A percentile compares a stretch with the other conserved stretches of the same genome.
These are phyloP conservation scores for Microsporum audouinii DNA, from an alignment of 2,329 filamentous ascomycete species.

Conservation along the genomic window DNA sequence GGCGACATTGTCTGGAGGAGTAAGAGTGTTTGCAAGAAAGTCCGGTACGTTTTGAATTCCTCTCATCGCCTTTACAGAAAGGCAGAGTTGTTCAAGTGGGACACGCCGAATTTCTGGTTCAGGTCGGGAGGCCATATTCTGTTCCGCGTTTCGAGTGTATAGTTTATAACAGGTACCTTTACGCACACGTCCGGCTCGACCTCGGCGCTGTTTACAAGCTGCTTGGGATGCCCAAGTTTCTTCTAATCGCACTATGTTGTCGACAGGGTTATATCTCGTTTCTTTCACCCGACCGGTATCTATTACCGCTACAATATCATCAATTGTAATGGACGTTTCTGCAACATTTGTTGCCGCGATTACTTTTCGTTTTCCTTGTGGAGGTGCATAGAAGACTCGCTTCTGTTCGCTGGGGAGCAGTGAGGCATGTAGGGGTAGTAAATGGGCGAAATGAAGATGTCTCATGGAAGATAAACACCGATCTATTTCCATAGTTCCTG, in stretches of 20 bases:
- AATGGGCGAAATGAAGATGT: constrained; percentile 56
- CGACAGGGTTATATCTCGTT: constrained; percentile 81
- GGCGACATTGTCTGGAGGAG: constrained; percentile 72
- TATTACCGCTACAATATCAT: constrained; percentile 91
- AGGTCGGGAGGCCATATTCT: constrained; percentile 72
- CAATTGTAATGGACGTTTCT: constrained; percentile 96
- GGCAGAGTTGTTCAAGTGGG: constrained; percentile 82
- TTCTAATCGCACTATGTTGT: constrained; percentile 86
- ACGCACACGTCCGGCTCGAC: constrained; percentile 84
- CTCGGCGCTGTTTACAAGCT: constrained; percentile 86
- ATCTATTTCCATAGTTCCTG: constrained; percentile 84
- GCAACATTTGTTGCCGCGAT: constrained; percentile 94
- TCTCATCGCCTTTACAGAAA: constrained; percentile 84
- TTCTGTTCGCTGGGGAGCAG: constrained; percentile 80
- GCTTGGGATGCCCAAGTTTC: constrained; percentile 93
- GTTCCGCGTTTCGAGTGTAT: constrained; percentile 75
- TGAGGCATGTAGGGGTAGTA: constrained; percentile 82
- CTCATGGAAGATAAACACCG: constrained; percentile 60
- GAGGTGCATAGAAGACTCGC: constrained; percentile 67
- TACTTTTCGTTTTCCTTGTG: constrained; percentile 73
- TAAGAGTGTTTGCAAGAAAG: constrained; percentile 78
- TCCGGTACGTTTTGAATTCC: constrained; percentile 67
- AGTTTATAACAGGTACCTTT: constrained; percentile 91
- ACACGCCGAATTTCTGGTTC: constrained; percentile 91
- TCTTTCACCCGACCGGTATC: constrained; percentile 94